Percentiles rank a stretch among this genome's conserved stretches.
phyloP scores from a whole-genome alignment of 495 filamentous ascomycete species.

The Annulohypoxylon maeteangense region DNA sequence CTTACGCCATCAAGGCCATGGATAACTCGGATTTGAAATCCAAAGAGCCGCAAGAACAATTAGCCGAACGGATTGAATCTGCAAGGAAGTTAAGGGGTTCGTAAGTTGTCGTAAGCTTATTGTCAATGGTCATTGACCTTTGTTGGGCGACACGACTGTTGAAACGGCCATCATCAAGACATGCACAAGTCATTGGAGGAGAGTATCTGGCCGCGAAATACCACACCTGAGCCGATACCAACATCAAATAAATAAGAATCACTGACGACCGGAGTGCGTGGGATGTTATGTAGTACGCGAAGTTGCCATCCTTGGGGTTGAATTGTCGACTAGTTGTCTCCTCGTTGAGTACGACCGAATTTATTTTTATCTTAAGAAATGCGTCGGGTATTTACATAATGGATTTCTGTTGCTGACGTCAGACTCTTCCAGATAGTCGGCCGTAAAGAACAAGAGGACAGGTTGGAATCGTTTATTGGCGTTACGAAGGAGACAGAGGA shows the following conservation, averaged over 20 bases:
- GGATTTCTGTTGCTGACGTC: conserved; percentile 5
- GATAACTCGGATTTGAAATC: neutral
- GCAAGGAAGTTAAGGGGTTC: neutral
- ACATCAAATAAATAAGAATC: neutral
- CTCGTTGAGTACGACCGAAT: neutral
- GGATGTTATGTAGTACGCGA: neutral
- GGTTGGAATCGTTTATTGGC: neutral
- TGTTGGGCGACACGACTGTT: conserved; percentile 7
- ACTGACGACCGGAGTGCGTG: neutral
- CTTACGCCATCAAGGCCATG: neutral
- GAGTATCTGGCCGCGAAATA: neutral
- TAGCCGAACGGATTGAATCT: neutral
- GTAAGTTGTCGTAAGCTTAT: conserved; percentile 12
- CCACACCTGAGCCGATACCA: neutral
- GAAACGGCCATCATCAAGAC: conserved; percentile 6
- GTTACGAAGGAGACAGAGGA: conserved; percentile 1
- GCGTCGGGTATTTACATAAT: neutral
- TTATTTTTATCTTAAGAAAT: neutral
- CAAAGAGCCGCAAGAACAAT: conserved; percentile 8
- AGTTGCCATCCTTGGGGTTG: neutral
- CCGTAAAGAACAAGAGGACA: neutral
- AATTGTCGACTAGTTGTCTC: neutral
- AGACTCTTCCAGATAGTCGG: neutral
- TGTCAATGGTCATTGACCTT: neutral
- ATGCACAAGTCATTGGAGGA: neutral